Evolutionary conservation across 2,329 filamentous ascomycete species (phyloP), one percentile per base, ranked within the genome.

Genomic region (Fusarium palustre): DNA sequence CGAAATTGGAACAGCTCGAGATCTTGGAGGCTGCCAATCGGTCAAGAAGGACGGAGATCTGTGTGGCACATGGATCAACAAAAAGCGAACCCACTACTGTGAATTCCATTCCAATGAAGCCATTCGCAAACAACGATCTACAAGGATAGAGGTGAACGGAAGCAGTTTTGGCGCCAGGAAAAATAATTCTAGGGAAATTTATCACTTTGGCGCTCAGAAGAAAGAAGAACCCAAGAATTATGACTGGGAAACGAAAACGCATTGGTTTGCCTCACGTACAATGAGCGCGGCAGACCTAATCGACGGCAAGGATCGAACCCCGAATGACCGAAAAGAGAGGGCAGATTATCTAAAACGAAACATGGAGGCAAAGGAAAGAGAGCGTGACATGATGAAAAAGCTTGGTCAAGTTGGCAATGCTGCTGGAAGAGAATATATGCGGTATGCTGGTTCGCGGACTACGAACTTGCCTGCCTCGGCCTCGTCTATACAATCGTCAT

Each of bases 91-190:
- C 0, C 90, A 97, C 73, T 93, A 92, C 77, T 99, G 96, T 81
- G 94, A 97, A 69, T 99, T 91, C 72, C 96, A 99, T 79, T 89
- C 97, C 70, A 94, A 97, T 72, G 83, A 93, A 28, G 91, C 93
- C 28, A 82, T 98, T 5, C 87, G 90, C 56, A 94, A 92, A 76
- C 88, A 76, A 55, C 83, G 84, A 31, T 83, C 88, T 13, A 83
- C 85, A 1, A 86, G 94, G 36, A 90, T 94, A 83, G 94, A 97
- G 75, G 86, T 97, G 64, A 97, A 94, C 75, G 87, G 85, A 15
- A 91, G 90, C 79, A 86, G 86, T 22, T 86, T 81, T 46, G 80
- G 80, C 7, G 72, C 48, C 61, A 74, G 70, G 58, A 77, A 59
- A 59, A 68, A 78, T 50, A 78, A 77, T 54, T 70, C 58, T 75